Base-by-base conservation (phyloP, 495 filamentous ascomycete species). In the Rostrohypoxylon terebratum region DNA sequence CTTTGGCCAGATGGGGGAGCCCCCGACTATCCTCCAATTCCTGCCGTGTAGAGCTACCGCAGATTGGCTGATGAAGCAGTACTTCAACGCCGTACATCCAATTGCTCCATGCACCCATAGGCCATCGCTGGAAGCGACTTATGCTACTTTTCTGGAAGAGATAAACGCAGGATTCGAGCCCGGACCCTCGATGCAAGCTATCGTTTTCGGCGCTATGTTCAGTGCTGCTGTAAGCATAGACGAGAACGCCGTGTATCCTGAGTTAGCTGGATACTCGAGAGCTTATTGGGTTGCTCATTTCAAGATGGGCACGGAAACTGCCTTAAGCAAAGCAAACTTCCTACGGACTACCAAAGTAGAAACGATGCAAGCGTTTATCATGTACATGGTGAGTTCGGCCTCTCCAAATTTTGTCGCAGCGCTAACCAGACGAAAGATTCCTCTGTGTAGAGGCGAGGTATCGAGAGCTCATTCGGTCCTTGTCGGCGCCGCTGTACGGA, bases 341-440 rank as follows among this genome's bases (percentile, higher is more conserved):
- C 75, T 93, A 57, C 82, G 89, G 11, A 92, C 90, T 13, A 91
- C 90, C 3, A 89, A 87, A 66, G 78, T 91, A 9, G 89, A 92
- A 80, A 91, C 90, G 0, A 77, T 94, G 51, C 91, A 94, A 75
- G 90, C 88, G 4, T 90, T 93, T 73, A 88, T 92, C 21, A 90
- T 92, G 83, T 93, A 92, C 63, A 79, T 93, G 80, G 88, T 90
- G 71, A 79, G 83, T 81, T 59, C n/a, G 20, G 6, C 20, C n/a
- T 20, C 13, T 18, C 7, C 11, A 9, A 16, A 25, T 18, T 20
- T 14, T 40, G 18, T 23, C 45, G 45, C 4, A 10, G 10, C 1
- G 31, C 73, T 80, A 58, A 79, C 68, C 16, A 21, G 4, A 23
- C 25, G 23, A 28, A 33, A 91, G 89, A 89, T 93, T 36, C 90